A percentile compares a stretch with the other conserved stretches of the same genome.
Conservation (phyloP, 2,329 filamentous ascomycete species). For the Diatrype stigma region DNA sequence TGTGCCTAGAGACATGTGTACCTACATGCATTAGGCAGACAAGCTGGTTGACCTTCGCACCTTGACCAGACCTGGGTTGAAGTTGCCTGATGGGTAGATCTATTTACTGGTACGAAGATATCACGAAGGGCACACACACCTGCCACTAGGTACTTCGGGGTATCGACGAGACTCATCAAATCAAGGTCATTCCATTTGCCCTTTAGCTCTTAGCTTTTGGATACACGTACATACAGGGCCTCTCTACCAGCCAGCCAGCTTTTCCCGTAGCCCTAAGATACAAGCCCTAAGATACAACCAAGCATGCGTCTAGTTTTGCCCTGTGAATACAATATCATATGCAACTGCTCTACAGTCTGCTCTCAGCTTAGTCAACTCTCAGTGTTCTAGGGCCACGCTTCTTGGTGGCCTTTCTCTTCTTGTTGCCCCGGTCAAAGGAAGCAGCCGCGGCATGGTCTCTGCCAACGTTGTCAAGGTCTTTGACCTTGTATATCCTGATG, state of each 20-base stretch:
- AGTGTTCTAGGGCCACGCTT: conserved; percentile 68
- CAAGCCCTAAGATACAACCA: not conserved
- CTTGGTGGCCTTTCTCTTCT: conserved; percentile 76
- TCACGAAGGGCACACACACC: too few species aligned
- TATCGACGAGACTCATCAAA: not conserved
- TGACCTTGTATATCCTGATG: conserved; percentile 99
- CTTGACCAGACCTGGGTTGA: too few species aligned
- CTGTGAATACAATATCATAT: not conserved
- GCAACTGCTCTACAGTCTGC: not conserved
- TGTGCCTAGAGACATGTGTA: too few species aligned
- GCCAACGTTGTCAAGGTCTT: conserved; percentile 94
- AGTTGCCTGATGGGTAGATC: too few species aligned
- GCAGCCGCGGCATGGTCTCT: conserved; percentile 71
- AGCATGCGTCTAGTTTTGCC: not conserved
- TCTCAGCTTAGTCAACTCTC: conserved; percentile 60
- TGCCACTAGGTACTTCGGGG: too few species aligned
- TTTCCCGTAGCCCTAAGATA: not conserved
- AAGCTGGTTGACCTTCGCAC: too few species aligned
- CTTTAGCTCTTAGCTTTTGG: not conserved
- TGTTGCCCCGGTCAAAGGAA: conserved; percentile 73
- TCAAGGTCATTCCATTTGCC: not conserved
- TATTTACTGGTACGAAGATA: too few species aligned
- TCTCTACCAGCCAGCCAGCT: not conserved
- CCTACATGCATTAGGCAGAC: too few species aligned
- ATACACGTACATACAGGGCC: not conserved